Evolutionary conservation across 495 filamentous ascomycete genomes (phyloP).

Genomic region (Rhypophila decipiens): DNA sequence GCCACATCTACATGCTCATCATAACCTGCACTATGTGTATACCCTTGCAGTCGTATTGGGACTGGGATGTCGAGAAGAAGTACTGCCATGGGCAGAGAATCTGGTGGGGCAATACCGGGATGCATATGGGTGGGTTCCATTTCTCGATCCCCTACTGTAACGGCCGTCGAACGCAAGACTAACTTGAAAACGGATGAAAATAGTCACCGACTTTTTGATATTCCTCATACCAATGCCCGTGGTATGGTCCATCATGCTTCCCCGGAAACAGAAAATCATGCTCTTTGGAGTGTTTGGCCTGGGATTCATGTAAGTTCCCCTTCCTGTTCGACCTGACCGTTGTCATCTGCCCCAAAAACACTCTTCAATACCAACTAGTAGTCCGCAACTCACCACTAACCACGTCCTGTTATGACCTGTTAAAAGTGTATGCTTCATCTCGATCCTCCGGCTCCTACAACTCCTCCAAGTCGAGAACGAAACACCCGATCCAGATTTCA

Average conservation of each 20-base stretch:
- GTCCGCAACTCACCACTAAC: not conserved
- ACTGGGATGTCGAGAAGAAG: slow-evolving; percentile 13
- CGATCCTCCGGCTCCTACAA: slow-evolving; percentile 24
- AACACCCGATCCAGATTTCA: slow-evolving; percentile 18
- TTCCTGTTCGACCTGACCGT: no score
- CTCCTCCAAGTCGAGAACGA: slow-evolving; percentile 17
- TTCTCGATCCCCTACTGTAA: not conserved
- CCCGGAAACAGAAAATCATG: slow-evolving; percentile 24
- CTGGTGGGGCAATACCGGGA: slow-evolving; percentile 28
- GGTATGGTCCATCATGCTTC: slow-evolving; percentile 32
- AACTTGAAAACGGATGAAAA: no score
- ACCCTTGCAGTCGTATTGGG: slow-evolving; percentile 26
- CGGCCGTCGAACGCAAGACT: no score
- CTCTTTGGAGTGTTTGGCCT: slow-evolving; percentile 30
- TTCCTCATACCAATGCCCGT: slow-evolving; percentile 30
- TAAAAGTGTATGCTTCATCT: slow-evolving; percentile 29
- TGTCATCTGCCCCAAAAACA: not conserved
- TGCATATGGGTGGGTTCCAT: slow-evolving; percentile 22
- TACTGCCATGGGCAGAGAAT: slow-evolving; percentile 22
- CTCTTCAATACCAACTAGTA: not conserved
- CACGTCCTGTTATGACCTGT: no score
- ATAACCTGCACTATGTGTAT: slow-evolving; percentile 23
- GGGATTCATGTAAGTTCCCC: slow-evolving; percentile 20
- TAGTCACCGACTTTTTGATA: slow-evolving; percentile 29
- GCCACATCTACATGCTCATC: slow-evolving; percentile 18